Base-by-base conservation (phyloP, 257 asterid genomes). In the Scutellaria minor region DNA sequence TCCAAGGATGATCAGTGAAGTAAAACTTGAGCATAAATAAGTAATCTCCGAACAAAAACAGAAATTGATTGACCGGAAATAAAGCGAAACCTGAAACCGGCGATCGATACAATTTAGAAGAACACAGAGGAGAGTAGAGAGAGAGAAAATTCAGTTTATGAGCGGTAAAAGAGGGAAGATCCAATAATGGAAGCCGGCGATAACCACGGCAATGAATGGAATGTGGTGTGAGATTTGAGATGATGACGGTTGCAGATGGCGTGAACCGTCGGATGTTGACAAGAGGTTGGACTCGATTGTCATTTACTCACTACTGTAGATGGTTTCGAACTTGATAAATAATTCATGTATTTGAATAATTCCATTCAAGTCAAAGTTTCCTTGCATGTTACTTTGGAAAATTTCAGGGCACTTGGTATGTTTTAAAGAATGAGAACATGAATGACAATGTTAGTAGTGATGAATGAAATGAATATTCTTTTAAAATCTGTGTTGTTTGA, bases 81-180 rank as follows among this genome's bases (percentile, higher is more conserved):
- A 27, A 8, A 59, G 65, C 35, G 58, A 47, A 66, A 66, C 71
- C 59, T 46, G 58, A 66, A 66, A 57, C 22, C 71, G 20, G 60
- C 47, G 15, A 66, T 14, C 58, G 60, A 50, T 5, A 9, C 60
- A 66, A 47, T 27, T 27, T 14, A 37, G 12, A 18, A 18, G 70
- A 47, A 14, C 5, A 59, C 10, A 6, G 46, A 57, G 37, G 46
- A 37, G 46, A 31, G 7, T 44, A 18, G 27, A n/a, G 67, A 40
- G 67, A 41, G 67, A 41, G 51, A 41, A 8, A 61, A 61, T 27
- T 47, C 8, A 8, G 20, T 20, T 10, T 13, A 7, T 20, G 5
- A 8, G 54, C 64, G 7, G 44, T 31, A 39, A 22, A 41, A 18
- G 47, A 45, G 45, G 48, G 46, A 66, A 13, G 56, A 48, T 66